Conservation (phyloP, 257 asterid genomes). For the Solanum bukasovii region DNA sequence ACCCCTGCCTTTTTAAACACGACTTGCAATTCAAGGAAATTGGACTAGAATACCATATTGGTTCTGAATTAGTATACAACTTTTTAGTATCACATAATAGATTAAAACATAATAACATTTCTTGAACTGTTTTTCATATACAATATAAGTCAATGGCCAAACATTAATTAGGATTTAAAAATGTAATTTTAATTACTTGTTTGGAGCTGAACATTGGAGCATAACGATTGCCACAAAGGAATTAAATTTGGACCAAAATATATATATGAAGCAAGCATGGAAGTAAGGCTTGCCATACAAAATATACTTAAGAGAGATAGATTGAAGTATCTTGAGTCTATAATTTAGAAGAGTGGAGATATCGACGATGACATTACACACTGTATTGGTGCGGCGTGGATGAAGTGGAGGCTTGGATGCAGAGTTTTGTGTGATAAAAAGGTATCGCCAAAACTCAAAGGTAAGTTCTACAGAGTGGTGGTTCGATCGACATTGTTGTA, state of each 20-base stretch:
- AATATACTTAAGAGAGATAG: not conserved
- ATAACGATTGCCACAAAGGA: not conserved
- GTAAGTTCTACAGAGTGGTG: not conserved
- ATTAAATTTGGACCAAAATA: not conserved
- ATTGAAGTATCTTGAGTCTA: no score
- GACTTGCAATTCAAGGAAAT: not conserved
- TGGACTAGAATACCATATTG: not conserved
- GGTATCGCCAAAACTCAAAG: not conserved
- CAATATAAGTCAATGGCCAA: not conserved
- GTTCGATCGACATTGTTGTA: not conserved
- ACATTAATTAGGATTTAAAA: not conserved
- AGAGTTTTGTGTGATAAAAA: not conserved
- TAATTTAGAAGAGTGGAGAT: not conserved
- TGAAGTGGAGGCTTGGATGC: not conserved
- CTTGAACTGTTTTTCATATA: not conserved
- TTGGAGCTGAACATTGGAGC: not conserved
- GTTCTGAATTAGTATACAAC: not conserved
- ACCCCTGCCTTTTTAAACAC: not conserved
- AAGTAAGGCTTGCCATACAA: no score
- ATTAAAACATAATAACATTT: not conserved
- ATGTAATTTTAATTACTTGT: not conserved
- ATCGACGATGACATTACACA: not conserved
- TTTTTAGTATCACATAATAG: not conserved
- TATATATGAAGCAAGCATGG: not conserved
- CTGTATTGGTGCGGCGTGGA: not conserved